phyloP scores from a whole-genome alignment of 2,329 filamentous ascomycete species.

The Sclerotinia minor region DNA sequence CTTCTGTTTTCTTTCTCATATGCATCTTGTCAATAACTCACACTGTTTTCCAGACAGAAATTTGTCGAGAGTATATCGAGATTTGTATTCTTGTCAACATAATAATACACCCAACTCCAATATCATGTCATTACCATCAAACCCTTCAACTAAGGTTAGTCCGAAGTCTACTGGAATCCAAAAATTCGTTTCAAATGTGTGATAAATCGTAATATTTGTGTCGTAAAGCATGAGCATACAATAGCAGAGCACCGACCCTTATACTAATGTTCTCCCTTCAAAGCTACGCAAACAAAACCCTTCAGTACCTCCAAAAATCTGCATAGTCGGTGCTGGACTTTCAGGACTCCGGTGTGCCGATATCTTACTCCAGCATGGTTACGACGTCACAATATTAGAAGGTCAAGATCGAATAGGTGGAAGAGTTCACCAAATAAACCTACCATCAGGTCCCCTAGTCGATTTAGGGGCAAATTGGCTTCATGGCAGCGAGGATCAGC shows the following conservation, averaged over 20 bases:
- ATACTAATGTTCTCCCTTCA: not conserved
- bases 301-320: constrained; percentile 24
- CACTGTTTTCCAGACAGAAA: constrained; percentile 32
- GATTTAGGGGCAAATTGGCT: constrained; percentile 42
- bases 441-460: constrained; percentile 36
- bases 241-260: too few species aligned
- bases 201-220: not conserved
- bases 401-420: constrained; percentile 57
- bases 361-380: constrained; percentile 53
- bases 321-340: constrained; percentile 58
- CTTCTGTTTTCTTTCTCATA: constrained; percentile 17
- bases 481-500: constrained; percentile 44
- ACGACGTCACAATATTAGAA: constrained; percentile 58
- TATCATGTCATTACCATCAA: not conserved
- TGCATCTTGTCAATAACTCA: constrained; percentile 35
- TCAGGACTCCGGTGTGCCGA: constrained; percentile 58
- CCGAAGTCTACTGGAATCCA: not conserved
- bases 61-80: constrained; percentile 34
- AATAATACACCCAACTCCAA: not conserved
- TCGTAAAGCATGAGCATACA: not conserved
- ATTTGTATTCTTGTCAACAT: constrained; percentile 31
- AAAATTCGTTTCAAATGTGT: not conserved
- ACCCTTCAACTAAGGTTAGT: not conserved
- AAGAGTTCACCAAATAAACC: constrained; percentile 34
- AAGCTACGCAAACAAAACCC: constrained; percentile 7